Evolutionary conservation across 352 stramenopile genomes (phyloP), one percentile per base, ranked within the genome.

Genomic region (Phytophthora multivora): DNA sequence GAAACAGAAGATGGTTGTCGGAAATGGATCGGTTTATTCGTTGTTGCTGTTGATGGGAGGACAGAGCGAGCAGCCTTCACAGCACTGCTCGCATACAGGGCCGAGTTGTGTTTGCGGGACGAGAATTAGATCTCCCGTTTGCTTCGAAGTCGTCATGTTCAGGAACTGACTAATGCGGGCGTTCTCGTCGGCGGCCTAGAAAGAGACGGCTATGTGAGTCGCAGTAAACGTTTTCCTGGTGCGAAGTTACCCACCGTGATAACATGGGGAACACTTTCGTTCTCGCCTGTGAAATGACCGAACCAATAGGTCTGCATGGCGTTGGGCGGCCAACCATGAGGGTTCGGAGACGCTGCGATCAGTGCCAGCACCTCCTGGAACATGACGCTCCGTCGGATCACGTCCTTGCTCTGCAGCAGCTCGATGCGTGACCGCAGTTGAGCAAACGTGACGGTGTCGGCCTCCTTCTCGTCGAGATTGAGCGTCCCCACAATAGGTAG

Each of bases 91-190:
- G 51, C 85, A 93, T 30, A 87, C 77, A 15, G 83, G 80, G 0
- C 85, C 82, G 18, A 93, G 72, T 50, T 93, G 85, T n/a, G 80
- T 93, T 66, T 93, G 85, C 2, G 83, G 85, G 40, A 93, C 73
- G 18, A 93, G 50, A 25, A 91, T 80, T 26, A 93, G 66, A 56
- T 91, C 85, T 12, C 82, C 80, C 0, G 73, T 89, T 64, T 77
- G 70, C 65, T 82, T 86, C 43, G 79, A 87, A 31, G 80, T 91
- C 5, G 59, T 78, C 83, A 89, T 91, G 71, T 83, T 80, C 25
- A 89, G 68, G 56, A 80, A 88, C 49, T 76, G 63, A 47, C 68
- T 81, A 51, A 88, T 77, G 6, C 70, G 71, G 18, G 51, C 50
- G 35, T 84, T 64, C 49, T 91, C 81, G 19, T 84, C 62, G 3